phyloP scores from a whole-genome alignment of 164 flowering plant genomes.

The Liriodendron chinense region DNA sequence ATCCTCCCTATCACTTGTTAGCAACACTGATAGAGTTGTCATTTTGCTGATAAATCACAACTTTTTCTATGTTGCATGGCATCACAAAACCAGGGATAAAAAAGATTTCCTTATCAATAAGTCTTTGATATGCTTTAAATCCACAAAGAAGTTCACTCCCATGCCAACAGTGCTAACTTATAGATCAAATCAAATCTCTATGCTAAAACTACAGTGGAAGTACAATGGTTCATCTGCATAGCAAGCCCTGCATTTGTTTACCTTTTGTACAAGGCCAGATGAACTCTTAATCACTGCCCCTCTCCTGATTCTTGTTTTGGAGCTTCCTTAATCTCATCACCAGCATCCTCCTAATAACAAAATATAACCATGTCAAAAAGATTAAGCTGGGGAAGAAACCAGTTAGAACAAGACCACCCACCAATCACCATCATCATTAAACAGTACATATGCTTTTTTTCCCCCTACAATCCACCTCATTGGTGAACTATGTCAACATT shows the following conservation, averaged over 20 bases:
- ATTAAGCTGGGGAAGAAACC: background rate
- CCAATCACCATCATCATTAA: too few species aligned
- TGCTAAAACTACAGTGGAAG: background rate
- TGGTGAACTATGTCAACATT: too few species aligned
- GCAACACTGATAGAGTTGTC: too few species aligned
- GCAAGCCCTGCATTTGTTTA: background rate
- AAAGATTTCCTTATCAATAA: background rate
- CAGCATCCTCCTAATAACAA: slow-evolving; percentile 22
- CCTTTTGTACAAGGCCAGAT: background rate
- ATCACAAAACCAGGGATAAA: too few species aligned
- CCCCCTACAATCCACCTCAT: too few species aligned
- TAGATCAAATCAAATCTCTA: background rate
- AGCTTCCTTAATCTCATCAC: slow-evolving; percentile 61
- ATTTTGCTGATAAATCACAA: too few species aligned
- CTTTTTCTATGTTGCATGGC: too few species aligned
- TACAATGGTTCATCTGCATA: background rate
- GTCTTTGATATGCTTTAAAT: background rate
- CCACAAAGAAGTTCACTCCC: background rate
- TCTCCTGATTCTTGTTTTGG: slow-evolving; percentile 36
- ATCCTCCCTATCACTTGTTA: too few species aligned
- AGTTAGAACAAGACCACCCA: too few species aligned
- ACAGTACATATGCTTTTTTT: too few species aligned
- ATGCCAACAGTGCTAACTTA: background rate
- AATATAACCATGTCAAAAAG: background rate
- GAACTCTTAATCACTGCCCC: slow-evolving; percentile 3